Evolutionary conservation across 176 grass and related monocot species (phyloP).

Genomic region (Lolium rigidum): DNA sequence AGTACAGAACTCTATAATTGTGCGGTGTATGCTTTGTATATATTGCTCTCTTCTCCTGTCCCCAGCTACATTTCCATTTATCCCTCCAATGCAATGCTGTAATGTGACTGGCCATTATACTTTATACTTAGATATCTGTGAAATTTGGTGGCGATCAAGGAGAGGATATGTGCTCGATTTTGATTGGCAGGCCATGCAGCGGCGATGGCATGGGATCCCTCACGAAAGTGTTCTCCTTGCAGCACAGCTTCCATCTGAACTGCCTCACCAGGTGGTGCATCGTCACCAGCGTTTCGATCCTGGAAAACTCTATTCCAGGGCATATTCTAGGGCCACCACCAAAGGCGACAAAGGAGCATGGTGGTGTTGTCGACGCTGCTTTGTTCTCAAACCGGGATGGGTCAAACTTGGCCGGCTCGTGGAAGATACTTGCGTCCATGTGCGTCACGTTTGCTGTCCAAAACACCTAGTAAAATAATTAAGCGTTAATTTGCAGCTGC

Average conservation of each 20-base stretch:
- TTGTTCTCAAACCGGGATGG: constrained; percentile 49
- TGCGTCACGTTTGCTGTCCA: constrained; percentile 50
- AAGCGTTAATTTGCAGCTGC: too few relatives aligned
- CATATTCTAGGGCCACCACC: constrained; percentile 54
- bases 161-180: constrained; percentile 18
- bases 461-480: too few relatives aligned
- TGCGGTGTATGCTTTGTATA: background rate
- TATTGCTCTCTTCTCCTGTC: background rate
- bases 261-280: constrained; percentile 45
- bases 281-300: constrained; percentile 57
- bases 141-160: background rate
- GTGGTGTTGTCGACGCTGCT: background rate
- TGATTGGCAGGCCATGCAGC: constrained; percentile 40
- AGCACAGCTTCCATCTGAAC: constrained; percentile 60
- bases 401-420: constrained; percentile 48
- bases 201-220: constrained; percentile 57
- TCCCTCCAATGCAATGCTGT: background rate
- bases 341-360: constrained; percentile 57
- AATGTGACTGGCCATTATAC: background rate
- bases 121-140: background rate
- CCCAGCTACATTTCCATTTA: background rate
- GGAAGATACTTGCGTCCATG: constrained; percentile 51
- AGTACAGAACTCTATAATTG: background rate
- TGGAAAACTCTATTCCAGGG: constrained; percentile 52
- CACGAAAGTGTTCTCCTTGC: constrained; percentile 41